Evolutionary conservation across 1,139 yeast species (phyloP).

Genomic region (Protomyces inouyei): DNA sequence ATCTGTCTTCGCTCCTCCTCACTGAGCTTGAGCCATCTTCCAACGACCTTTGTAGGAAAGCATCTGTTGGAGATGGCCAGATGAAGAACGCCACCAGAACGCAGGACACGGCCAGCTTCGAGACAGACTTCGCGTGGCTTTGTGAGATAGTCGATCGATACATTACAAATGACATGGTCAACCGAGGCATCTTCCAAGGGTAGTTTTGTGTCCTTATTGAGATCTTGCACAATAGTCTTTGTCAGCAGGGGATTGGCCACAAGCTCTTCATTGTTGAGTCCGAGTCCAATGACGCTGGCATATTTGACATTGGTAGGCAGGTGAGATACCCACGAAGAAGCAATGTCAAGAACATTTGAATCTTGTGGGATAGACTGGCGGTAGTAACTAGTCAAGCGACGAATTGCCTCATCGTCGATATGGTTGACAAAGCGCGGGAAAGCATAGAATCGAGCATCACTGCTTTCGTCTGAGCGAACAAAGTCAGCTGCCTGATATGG

Average conservation of each 20-base stretch:
- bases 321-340: conserved; percentile 25
- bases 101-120: conserved; percentile 16
- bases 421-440: conserved; percentile 21
- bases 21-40: conserved; percentile 10
- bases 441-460: conserved; percentile 17
- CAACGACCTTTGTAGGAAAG: conserved; percentile 22
- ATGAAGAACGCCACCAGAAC: conserved; percentile 20
- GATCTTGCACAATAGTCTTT: conserved; percentile 11
- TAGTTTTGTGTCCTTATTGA: conserved; percentile 5
- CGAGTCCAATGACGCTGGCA: conserved; percentile 9
- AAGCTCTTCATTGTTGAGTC: conserved; percentile 16
- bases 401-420: conserved; percentile 24
- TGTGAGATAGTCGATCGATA: conserved; percentile 21
- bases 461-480: conserved; percentile 1
- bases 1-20: conserved; percentile 23
- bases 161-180: conserved; percentile 21
- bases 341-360: conserved; percentile 9
- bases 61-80: conserved; percentile 27
- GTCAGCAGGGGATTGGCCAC: conserved; percentile 8
- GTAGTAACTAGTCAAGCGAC: conserved; percentile 5
- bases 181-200: conserved; percentile 2
- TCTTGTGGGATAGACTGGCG: background rate
- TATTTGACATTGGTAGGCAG: conserved; percentile 3
- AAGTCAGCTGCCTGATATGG: conserved; percentile 17
- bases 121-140: conserved; percentile 15